phyloP scores from a whole-genome alignment of 2,329 filamentous ascomycete species.

The Rhytidhysteron rufulum region DNA sequence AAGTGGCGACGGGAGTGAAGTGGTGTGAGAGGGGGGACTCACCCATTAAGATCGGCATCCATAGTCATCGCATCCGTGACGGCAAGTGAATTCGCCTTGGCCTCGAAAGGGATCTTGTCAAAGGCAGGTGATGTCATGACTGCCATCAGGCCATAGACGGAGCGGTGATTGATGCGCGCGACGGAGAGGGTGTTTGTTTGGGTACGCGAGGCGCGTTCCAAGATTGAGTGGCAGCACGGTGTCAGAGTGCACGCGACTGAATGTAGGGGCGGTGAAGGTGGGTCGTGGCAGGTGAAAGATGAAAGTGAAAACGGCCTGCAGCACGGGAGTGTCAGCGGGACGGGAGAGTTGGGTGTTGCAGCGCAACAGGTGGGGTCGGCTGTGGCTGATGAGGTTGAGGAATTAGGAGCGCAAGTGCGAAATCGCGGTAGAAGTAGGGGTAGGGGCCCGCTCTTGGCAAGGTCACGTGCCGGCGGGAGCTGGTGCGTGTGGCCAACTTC shows the following conservation, averaged over 20 bases:
- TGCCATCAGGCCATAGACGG: constrained; percentile 37
- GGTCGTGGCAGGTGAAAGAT: too few species aligned
- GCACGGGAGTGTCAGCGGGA: neutral
- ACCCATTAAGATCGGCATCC: constrained; percentile 57
- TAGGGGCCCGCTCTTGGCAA: neutral
- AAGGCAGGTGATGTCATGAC: constrained; percentile 37
- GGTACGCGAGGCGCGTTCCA: constrained; percentile 6
- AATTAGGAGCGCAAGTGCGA: too few species aligned
- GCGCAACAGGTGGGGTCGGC: neutral
- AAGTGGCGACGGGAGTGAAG: constrained; percentile 9
- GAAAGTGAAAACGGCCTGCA: too few species aligned
- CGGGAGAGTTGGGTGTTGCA: neutral
- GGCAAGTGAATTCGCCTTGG: constrained; percentile 48
- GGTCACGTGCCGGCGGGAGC: too few species aligned
- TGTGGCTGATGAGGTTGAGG: neutral
- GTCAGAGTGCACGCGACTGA: constrained; percentile 2
- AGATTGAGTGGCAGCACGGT: neutral
- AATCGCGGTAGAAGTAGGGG: neutral
- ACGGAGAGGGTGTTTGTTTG: constrained; percentile 1
- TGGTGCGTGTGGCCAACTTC: too few species aligned
- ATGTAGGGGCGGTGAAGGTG: neutral
- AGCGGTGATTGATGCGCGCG: constrained; percentile 17
- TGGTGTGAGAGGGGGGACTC: constrained; percentile 41
- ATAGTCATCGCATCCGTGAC: constrained; percentile 51
- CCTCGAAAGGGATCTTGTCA: constrained; percentile 40